A percentile compares a stretch with the other conserved stretches of the same genome.
Conservation (phyloP, 345 rosid genomes). For the Hevea brasiliensis region DNA sequence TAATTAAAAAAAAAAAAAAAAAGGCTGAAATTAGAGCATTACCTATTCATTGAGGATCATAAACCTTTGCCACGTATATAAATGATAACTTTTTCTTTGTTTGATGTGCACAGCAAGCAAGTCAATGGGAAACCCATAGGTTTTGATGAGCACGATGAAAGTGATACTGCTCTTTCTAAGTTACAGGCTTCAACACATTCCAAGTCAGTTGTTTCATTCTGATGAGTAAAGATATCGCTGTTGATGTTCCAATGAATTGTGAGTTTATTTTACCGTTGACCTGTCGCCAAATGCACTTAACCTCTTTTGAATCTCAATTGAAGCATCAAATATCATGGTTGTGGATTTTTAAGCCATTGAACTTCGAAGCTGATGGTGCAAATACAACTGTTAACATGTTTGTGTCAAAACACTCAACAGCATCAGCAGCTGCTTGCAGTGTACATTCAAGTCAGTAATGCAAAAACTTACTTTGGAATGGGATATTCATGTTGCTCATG, state of each 20-base stretch:
- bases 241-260: not conserved
- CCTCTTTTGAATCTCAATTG: not conserved
- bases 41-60: no score
- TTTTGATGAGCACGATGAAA: slow-evolving; percentile 54
- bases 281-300: not conserved
- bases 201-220: slow-evolving; percentile 65
- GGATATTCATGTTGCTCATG: no score
- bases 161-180: slow-evolving; percentile 57
- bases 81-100: not conserved
- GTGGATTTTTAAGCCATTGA: slow-evolving; percentile 12
- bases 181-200: slow-evolving; percentile 47
- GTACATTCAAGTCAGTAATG: slow-evolving; percentile 6
- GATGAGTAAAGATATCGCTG: slow-evolving; percentile 7
- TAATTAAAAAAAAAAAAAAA: no score
- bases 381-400: not conserved
- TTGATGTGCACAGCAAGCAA: slow-evolving; percentile 45
- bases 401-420: no score
- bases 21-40: no score
- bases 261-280: slow-evolving; percentile 7
- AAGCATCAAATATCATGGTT: slow-evolving; percentile 4
- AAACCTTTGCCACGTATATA: no score
- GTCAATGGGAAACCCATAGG: slow-evolving; percentile 28
- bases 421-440: slow-evolving; percentile 6
- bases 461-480: not conserved
- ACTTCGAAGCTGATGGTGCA: slow-evolving; percentile 1